Conservation (phyloP, 768 basidiomycete species). For the Boletus vermiculosoides region DNA sequence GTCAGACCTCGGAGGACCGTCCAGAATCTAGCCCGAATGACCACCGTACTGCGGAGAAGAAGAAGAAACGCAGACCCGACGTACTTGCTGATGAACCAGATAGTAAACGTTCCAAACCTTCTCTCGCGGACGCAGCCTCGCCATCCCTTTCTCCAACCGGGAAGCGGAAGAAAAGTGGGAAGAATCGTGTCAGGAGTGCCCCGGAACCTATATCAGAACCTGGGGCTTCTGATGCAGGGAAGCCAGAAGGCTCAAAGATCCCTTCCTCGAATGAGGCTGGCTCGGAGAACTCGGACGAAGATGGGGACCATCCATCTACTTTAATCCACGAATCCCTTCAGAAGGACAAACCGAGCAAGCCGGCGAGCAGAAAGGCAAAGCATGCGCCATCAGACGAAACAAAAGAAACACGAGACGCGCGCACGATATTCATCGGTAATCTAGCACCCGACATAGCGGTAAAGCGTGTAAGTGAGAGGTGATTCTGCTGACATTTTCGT, state of each 20-base stretch:
- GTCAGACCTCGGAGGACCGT: constrained; percentile 7
- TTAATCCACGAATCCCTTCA: constrained; percentile 66
- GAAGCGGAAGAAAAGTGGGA: constrained; percentile 15
- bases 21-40: constrained; percentile 6
- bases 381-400: constrained; percentile 70
- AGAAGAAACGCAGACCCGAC: constrained; percentile 15
- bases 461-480: constrained; percentile 55
- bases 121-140: constrained; percentile 7
- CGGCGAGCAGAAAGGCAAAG: constrained; percentile 38
- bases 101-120: constrained; percentile 20
- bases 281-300: constrained; percentile 30
- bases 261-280: constrained; percentile 28
- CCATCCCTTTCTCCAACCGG: constrained; percentile 19
- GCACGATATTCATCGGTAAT: constrained; percentile 93
- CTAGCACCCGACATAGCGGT: constrained; percentile 74
- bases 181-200: constrained; percentile 4
- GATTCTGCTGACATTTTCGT: not conserved
- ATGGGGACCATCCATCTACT: constrained; percentile 34
- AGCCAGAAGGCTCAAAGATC: constrained; percentile 1
- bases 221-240: not conserved
- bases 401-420: constrained; percentile 63
- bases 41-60: not conserved
- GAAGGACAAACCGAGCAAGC: constrained; percentile 29
- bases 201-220: not conserved
- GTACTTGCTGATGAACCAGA: constrained; percentile 14